Base-by-base conservation (phyloP, 164 flowering plant genomes). In the Vitis rupestris region DNA sequence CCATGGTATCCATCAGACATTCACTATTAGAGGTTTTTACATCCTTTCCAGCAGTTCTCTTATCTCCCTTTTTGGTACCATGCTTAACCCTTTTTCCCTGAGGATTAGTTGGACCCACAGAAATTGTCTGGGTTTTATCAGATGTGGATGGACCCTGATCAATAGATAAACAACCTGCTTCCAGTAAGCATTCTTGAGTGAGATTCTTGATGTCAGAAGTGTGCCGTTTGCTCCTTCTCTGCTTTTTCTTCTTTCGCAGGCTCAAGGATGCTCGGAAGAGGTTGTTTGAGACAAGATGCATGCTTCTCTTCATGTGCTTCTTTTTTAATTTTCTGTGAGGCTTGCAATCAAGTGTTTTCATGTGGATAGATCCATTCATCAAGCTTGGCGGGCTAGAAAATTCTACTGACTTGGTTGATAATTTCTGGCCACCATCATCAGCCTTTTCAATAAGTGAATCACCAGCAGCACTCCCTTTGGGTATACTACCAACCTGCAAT, bases 121-220 rank as follows among this genome's bases (percentile, higher is more conserved):
- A 66, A 64, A 44, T 58, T 37, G 30, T 61, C n/a, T 50, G 19
- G 29, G 72, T 66, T 71, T 65, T 62, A 31, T 77, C 82, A 59
- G 90, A 82, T 54, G 88, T 82, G 4, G 92, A 86, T 65, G 85
- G 84, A 53, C 82, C 86, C 2, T 60, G 47, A 71, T 73, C 89
- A 12, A 79, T 50, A 11, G 68, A 11, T 5, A 50, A 47, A 61
- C 10, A 29, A 69, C 56, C 70, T 56, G 29, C 74, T 44, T 65
- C 76, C 66, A 69, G 55, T 55, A 79, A 52, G 4, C 59, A 54
- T 59, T 77, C 78, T 59, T 61, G 65, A 54, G 10, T 23, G 17
- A 49, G 23, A 60, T 59, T 76, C 57, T 70, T 66, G 50, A 44
- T 37, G 27, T 53, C 69, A 14, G 56, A 61, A 19, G 50, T 10